Conservation (phyloP, 139 green algal genomes). For the Eudorina sp. region DNA sequence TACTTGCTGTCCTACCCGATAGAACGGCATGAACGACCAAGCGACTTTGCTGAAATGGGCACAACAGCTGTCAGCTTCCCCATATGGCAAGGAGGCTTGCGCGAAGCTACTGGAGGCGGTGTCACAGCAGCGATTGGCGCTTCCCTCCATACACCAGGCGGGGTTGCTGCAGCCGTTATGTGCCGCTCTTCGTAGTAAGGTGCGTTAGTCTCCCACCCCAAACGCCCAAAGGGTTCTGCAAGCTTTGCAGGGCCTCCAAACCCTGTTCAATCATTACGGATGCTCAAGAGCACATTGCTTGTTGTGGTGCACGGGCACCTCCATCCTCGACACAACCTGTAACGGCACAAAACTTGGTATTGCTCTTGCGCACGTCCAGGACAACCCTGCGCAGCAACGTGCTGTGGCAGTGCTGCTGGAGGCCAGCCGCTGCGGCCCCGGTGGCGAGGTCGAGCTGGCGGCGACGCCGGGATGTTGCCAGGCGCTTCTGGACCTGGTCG, state of each 20-base stretch:
- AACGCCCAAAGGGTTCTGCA: too few species aligned
- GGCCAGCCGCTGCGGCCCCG: constrained; percentile 41
- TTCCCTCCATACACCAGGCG: constrained; percentile 21
- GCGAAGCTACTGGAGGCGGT: constrained; percentile 30
- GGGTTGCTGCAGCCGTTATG: constrained; percentile 19
- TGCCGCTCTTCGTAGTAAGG: constrained; percentile 28
- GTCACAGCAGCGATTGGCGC: constrained; percentile 9
- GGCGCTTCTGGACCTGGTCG: constrained; percentile 36
- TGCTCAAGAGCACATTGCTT: too few species aligned
- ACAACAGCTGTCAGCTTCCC: constrained; percentile 9
- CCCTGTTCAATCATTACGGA: too few species aligned
- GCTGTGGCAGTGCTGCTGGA: constrained; percentile 41
- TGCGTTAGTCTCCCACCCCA: too few species aligned
- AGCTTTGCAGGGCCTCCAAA: too few species aligned
- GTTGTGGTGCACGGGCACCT: too few species aligned
- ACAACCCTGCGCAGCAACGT: not conserved
- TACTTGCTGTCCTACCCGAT: too few species aligned
- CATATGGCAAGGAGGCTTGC: not conserved
- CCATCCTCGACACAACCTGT: too few species aligned
- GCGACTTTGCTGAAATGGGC: constrained; percentile 22
- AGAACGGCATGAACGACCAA: constrained; percentile 31
- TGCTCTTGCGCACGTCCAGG: too few species aligned
- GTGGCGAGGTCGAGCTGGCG: constrained; percentile 31
- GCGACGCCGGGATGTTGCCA: constrained; percentile 23
- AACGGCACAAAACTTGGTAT: too few species aligned